These are phyloP conservation scores for Lachnellula subtilissima DNA, from an alignment of 2,329 filamentous ascomycete genomes.

Conservation along the genomic window DNA sequence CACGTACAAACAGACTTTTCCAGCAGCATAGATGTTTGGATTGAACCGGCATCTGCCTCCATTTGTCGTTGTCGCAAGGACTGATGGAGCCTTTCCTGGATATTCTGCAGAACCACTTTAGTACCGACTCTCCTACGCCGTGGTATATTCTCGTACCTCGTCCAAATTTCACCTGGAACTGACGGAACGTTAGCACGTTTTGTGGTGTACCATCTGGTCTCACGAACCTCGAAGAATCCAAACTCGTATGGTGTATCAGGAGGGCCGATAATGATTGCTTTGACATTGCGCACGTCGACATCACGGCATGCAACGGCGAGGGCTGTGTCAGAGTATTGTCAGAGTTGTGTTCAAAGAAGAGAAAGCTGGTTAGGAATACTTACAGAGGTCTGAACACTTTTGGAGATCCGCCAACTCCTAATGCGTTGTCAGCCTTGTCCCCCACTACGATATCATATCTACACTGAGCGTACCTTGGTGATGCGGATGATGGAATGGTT, in stretches of 20 bases:
- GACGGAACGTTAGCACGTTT: constrained; percentile 26
- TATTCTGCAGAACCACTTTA: constrained; percentile 59
- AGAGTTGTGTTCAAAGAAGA: constrained; percentile 10
- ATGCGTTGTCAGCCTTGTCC: constrained; percentile 34
- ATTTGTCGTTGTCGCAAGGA: constrained; percentile 78
- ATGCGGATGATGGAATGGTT: constrained; percentile 88
- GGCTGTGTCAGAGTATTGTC: constrained; percentile 44
- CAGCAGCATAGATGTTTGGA: constrained; percentile 88
- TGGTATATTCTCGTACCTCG: constrained; percentile 49
- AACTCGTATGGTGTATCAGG: constrained; percentile 96
- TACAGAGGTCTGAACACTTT: constrained; percentile 77
- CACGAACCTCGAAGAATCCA: constrained; percentile 84
- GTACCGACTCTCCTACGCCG: not conserved
- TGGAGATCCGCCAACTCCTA: constrained; percentile 86
- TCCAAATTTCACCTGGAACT: constrained; percentile 75
- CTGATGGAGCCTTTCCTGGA: constrained; percentile 60
- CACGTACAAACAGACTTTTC: constrained; percentile 86
- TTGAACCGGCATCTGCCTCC: constrained; percentile 86
- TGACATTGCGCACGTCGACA: constrained; percentile 81
- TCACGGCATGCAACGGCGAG: constrained; percentile 85
- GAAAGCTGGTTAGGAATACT: constrained; percentile 30
- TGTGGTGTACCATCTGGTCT: not conserved
- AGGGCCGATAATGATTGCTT: constrained; percentile 84
- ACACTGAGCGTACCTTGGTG: constrained; percentile 58
- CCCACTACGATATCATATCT: constrained; percentile 16